Conservation (phyloP, 2,329 filamentous ascomycete genomes). For the Penicillium sp. region DNA sequence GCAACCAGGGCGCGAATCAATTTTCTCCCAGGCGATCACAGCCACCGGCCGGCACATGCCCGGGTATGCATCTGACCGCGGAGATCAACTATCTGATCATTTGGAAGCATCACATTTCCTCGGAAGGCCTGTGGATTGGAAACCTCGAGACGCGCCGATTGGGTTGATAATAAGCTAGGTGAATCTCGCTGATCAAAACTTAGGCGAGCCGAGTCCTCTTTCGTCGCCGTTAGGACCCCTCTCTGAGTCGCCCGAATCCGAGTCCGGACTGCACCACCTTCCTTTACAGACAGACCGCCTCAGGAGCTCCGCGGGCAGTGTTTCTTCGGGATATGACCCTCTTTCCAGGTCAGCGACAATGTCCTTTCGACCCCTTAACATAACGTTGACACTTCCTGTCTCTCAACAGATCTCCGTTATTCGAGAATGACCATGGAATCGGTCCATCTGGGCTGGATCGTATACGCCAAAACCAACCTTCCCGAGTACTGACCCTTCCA, state of each 20-base stretch:
- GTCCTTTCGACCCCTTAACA: neutral
- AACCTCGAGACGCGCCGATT: constrained; percentile 10
- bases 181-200: constrained; percentile 20
- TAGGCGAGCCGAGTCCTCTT: constrained; percentile 41
- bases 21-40: neutral
- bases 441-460: constrained; percentile 83
- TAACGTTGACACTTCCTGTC: constrained; percentile 12
- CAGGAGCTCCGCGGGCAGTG: constrained; percentile 75
- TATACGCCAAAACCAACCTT: constrained; percentile 80
- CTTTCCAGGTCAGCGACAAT: constrained; percentile 64
- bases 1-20: neutral
- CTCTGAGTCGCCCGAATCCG: constrained; percentile 36
- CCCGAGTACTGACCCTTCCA: constrained; percentile 63
- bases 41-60: constrained; percentile 6
- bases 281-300: constrained; percentile 55
- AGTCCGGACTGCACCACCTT: constrained; percentile 47
- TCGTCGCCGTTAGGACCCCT: constrained; percentile 38
- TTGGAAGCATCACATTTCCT: constrained; percentile 18
- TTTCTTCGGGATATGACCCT: constrained; percentile 65
- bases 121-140: constrained; percentile 12
- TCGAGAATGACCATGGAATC: constrained; percentile 85
- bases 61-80: constrained; percentile 16
- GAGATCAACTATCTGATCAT: constrained; percentile 16
- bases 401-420: constrained; percentile 67
- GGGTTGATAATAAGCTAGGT: constrained; percentile 6